A percentile compares a stretch with the other conserved stretches of the same genome.
Conservation (phyloP, 2,329 filamentous ascomycete genomes). For the Colletotrichum aenigma region DNA sequence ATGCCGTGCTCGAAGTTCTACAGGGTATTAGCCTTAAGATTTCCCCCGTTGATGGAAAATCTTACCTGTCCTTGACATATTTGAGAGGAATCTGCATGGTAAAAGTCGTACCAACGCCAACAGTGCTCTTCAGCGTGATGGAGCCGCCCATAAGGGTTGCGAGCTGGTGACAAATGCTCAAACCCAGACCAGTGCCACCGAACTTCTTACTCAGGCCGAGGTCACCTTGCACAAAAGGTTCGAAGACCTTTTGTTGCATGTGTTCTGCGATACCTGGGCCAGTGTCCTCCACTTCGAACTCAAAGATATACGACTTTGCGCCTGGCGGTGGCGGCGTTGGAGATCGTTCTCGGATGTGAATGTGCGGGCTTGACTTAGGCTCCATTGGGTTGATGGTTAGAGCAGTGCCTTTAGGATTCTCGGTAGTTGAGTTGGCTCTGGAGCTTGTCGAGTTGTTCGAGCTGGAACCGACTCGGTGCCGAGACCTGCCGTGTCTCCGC, state of each 20-base stretch:
- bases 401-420: constrained; percentile 49
- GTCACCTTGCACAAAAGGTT: constrained; percentile 95
- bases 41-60: too few relatives aligned
- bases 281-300: constrained; percentile 88
- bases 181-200: constrained; percentile 84
- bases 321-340: constrained; percentile 64
- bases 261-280: constrained; percentile 83
- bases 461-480: constrained; percentile 51
- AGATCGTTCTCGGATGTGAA: constrained; percentile 58
- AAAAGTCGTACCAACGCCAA: constrained; percentile 80
- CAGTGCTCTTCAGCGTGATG: constrained; percentile 72
- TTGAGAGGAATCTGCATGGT: constrained; percentile 82
- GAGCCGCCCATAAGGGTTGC: constrained; percentile 82
- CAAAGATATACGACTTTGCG: constrained; percentile 74
- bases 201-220: constrained; percentile 87
- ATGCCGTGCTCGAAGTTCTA: constrained; percentile 58
- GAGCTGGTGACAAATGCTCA: constrained; percentile 89
- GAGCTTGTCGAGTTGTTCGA: constrained; percentile 58
- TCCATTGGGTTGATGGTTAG: constrained; percentile 68
- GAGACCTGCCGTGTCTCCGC: constrained; percentile 42
- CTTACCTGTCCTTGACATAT: constrained; percentile 72
- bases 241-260: constrained; percentile 84
- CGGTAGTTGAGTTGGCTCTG: constrained; percentile 33
- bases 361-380: constrained; percentile 52
- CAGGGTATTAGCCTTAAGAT: neutral